These are phyloP conservation scores for Boletus fagicola DNA, from an alignment of 768 basidiomycete species.

Conservation along the genomic window DNA sequence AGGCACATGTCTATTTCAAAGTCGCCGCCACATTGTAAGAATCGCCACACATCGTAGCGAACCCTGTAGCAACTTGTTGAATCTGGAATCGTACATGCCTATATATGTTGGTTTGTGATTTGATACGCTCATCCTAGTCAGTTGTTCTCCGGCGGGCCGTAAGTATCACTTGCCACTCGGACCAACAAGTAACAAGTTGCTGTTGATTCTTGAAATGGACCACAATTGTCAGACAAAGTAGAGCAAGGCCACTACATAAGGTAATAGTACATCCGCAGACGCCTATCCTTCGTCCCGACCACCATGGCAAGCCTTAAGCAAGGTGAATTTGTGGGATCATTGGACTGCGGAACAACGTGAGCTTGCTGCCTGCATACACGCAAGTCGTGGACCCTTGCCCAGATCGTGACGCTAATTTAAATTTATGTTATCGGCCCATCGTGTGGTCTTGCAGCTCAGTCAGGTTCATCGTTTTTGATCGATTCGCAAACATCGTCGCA, in stretches of 20 bases:
- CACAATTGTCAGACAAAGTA: neutral
- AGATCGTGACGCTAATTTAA: neutral
- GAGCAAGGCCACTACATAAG: conserved; percentile 6
- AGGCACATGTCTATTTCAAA: neutral
- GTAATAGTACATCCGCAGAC: conserved; percentile 6
- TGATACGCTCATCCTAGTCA: neutral
- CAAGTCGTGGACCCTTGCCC: neutral
- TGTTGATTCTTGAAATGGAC: neutral
- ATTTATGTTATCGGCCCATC: conserved; percentile 5
- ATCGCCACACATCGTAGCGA: neutral
- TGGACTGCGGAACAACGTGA: conserved; percentile 95
- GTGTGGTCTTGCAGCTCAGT: conserved; percentile 57
- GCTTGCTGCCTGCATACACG: conserved; percentile 28
- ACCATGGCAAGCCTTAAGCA: conserved; percentile 46
- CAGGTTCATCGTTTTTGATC: conserved; percentile 89
- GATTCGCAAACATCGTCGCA: conserved; percentile 81
- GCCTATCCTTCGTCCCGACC: neutral
- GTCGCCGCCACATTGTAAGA: neutral
- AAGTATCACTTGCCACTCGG: neutral
- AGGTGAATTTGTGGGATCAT: conserved; percentile 84
- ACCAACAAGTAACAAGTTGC: neutral
- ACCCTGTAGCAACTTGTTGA: neutral
- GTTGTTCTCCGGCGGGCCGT: neutral
- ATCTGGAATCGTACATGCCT: too few species aligned
- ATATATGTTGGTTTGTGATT: neutral